Evolutionary conservation across 2,329 filamentous ascomycete genomes (phyloP).

Genomic region (Anisogramma anomala): DNA sequence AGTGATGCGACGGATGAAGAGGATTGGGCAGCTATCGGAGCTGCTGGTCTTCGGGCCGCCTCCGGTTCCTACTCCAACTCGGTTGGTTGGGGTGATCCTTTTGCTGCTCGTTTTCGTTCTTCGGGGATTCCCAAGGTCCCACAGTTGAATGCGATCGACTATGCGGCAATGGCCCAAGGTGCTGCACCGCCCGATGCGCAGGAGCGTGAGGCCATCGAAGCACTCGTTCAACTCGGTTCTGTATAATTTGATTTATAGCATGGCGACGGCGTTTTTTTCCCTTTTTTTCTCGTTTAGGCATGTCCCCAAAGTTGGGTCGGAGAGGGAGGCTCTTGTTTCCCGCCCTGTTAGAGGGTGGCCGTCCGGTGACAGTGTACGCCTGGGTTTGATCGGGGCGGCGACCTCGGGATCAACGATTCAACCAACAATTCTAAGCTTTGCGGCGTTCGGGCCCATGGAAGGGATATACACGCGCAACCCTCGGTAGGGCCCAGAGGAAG

Average conservation of each 20-base stretch:
- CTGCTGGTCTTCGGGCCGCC: slow-evolving; percentile 64
- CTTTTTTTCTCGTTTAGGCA: slow-evolving; percentile 4
- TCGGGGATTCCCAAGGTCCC: slow-evolving; percentile 44
- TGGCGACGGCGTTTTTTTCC: slow-evolving; percentile 43
- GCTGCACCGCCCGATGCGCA: slow-evolving; percentile 44
- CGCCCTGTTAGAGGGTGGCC: background rate
- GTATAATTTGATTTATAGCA: slow-evolving; percentile 47
- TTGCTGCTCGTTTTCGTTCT: slow-evolving; percentile 34
- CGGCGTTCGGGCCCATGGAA: slow-evolving; percentile 7
- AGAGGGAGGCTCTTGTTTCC: slow-evolving; percentile 3
- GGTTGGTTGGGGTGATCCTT: slow-evolving; percentile 41
- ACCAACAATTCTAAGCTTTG: slow-evolving; percentile 9
- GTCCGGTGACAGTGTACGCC: background rate
- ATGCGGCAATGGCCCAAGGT: slow-evolving; percentile 36
- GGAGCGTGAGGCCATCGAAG: slow-evolving; percentile 73
- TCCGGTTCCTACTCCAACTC: slow-evolving; percentile 44
- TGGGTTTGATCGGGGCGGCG: slow-evolving; percentile 13
- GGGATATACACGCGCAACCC: slow-evolving; percentile 9
- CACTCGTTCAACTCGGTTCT: slow-evolving; percentile 70
- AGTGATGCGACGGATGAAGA: slow-evolving; percentile 89
- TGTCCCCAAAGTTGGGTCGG: slow-evolving; percentile 4
- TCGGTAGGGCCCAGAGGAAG: background rate
- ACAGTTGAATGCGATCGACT: slow-evolving; percentile 39
- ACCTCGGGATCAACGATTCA: slow-evolving; percentile 14
- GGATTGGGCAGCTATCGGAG: slow-evolving; percentile 85